Evolutionary conservation across 345 rosid species (phyloP).

Genomic region (Citrus australasica): DNA sequence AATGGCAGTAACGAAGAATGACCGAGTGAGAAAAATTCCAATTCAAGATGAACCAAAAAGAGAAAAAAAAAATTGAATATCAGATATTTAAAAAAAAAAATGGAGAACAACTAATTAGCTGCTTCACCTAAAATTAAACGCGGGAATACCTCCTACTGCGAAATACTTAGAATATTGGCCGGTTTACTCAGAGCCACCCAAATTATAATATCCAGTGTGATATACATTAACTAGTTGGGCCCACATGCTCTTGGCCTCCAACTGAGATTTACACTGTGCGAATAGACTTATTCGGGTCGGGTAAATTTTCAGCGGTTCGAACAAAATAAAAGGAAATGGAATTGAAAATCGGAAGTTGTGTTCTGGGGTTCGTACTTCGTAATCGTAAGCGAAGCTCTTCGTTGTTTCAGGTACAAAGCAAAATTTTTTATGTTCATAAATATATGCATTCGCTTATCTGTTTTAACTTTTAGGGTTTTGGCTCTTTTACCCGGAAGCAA

Average conservation of each 20-base stretch:
- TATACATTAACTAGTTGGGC: not conserved
- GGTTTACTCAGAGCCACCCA: too few relatives aligned
- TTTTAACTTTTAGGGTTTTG: not conserved
- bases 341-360: not conserved
- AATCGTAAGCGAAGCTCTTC: not conserved
- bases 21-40: too few relatives aligned
- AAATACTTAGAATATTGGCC: too few relatives aligned
- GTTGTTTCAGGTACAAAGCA: not conserved
- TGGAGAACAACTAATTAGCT: too few relatives aligned
- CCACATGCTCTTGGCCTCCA: not conserved
- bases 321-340: not conserved
- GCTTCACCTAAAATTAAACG: too few relatives aligned
- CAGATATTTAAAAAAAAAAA: too few relatives aligned
- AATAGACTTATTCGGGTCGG: not conserved
- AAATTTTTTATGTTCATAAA: not conserved
- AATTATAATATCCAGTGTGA: not conserved
- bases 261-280: not conserved
- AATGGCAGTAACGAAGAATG: too few relatives aligned
- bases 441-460: not conserved
- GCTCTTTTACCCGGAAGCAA: not conserved
- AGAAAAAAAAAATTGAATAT: too few relatives aligned
- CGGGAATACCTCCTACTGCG: too few relatives aligned
- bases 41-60: too few relatives aligned
- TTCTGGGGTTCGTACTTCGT: not conserved
- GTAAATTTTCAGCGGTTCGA: not conserved